Percentiles rank a stretch among this genome's conserved stretches.
phyloP scores from a whole-genome alignment of 768 basidiomycete genomes.

The Crassisporium funariophilum region DNA sequence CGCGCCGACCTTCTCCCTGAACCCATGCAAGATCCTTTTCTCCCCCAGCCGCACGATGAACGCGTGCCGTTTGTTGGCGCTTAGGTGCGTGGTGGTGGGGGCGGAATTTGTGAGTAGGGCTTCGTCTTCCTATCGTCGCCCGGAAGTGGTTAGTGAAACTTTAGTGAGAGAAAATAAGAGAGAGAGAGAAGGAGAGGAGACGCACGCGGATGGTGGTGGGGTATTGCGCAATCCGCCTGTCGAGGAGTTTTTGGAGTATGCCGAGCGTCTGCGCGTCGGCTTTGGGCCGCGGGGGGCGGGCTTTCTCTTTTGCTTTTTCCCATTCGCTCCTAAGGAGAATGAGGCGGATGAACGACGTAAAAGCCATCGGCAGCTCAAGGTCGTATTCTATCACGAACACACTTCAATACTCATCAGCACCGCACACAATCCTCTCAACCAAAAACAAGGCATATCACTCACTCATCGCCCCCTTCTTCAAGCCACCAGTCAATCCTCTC shows the following conservation, averaged over 20 bases:
- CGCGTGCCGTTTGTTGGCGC: conserved; percentile 58
- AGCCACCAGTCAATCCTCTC: conserved; percentile 93
- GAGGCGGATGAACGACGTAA: conserved; percentile 68
- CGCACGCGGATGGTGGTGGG: conserved; percentile 60
- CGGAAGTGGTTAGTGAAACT: conserved; percentile 1
- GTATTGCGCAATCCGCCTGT: conserved; percentile 55
- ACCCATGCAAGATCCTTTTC: conserved; percentile 59
- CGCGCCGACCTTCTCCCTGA: conserved; percentile 23
- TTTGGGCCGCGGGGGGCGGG: conserved; percentile 76
- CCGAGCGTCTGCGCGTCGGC: conserved; percentile 48
- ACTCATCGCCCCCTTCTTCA: conserved; percentile 91
- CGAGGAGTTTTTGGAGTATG: conserved; percentile 51
- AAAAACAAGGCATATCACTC: conserved; percentile 26
- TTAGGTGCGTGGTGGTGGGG: conserved; percentile 22
- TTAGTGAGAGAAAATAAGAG: not conserved
- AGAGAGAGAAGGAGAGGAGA: conserved; percentile 9
- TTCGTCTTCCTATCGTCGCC: conserved; percentile 49
- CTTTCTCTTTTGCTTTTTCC: conserved; percentile 57
- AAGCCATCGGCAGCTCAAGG: conserved; percentile 48
- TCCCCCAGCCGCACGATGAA: conserved; percentile 78
- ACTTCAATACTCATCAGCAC: conserved; percentile 35
- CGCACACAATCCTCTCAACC: not conserved
- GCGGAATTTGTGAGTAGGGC: conserved; percentile 36
- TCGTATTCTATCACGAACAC: conserved; percentile 58
- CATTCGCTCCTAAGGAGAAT: conserved; percentile 58